Percentiles rank a stretch among this genome's conserved stretches.
Evolutionary conservation across 805 yeast genomes (phyloP).

Genomic region (Schwanniomyces pseudopolymorphus): DNA sequence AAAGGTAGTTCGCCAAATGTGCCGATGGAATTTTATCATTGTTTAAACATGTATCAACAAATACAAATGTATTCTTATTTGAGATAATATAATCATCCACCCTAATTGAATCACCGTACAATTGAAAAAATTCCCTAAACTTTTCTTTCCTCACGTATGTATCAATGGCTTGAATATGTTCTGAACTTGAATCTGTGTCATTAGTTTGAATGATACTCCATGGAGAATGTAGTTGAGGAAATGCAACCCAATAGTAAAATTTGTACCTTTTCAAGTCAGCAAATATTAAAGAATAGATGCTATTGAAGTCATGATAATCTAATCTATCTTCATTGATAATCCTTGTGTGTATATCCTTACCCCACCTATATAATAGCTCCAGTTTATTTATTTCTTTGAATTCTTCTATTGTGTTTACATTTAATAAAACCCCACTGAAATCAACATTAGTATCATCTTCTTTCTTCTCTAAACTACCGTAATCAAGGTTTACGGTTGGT

Average conservation of each 20-base stretch:
- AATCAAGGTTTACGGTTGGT: slow-evolving; percentile 36
- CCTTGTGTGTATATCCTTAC: slow-evolving; percentile 17
- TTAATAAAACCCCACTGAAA: slow-evolving; percentile 40
- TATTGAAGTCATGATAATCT: slow-evolving; percentile 31
- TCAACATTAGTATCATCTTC: slow-evolving; percentile 14
- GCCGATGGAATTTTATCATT: slow-evolving; percentile 42
- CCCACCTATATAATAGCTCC: slow-evolving; percentile 47
- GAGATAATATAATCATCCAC: background rate
- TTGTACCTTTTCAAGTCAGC: slow-evolving; percentile 88
- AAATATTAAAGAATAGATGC: slow-evolving; percentile 53
- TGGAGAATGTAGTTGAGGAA: slow-evolving; percentile 59
- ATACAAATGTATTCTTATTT: slow-evolving; percentile 19
- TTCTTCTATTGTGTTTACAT: slow-evolving; percentile 83
- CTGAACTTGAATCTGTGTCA: background rate
- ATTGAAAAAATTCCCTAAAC: slow-evolving; percentile 12
- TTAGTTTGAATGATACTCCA: slow-evolving; percentile 39
- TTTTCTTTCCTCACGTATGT: background rate
- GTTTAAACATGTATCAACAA: slow-evolving; percentile 31
- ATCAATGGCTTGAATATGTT: background rate
- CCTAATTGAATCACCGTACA: slow-evolving; percentile 5
- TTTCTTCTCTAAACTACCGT: slow-evolving; percentile 24
- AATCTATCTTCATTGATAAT: slow-evolving; percentile 30
- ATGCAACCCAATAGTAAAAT: slow-evolving; percentile 87
- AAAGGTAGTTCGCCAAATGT: slow-evolving; percentile 58
- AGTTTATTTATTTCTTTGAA: slow-evolving; percentile 72